These are phyloP conservation scores for Ophiognomonia clavigignenti-juglandacearum DNA, from an alignment of 2,329 filamentous ascomycete genomes.

Conservation along the genomic window DNA sequence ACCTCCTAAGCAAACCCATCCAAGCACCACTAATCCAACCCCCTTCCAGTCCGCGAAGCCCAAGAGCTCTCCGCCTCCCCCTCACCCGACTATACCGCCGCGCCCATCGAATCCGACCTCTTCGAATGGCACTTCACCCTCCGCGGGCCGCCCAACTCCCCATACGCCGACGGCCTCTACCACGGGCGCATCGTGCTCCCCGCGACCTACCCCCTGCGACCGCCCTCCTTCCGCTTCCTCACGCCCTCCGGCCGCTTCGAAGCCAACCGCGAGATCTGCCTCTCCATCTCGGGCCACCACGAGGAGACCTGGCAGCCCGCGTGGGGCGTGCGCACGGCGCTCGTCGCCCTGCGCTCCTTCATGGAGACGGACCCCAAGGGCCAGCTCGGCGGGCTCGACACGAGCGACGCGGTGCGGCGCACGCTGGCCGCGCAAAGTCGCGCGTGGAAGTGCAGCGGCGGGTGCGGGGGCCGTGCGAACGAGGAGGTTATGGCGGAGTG, in stretches of 20 bases:
- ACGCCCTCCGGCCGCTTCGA: conserved; percentile 92
- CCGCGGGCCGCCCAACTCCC: conserved; percentile 77
- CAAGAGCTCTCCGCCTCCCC: conserved; percentile 76
- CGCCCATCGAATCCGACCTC: conserved; percentile 81
- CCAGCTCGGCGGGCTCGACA: conserved; percentile 86
- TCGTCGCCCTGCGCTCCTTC: conserved; percentile 75
- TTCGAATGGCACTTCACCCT: conserved; percentile 99
- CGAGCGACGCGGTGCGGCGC: conserved; percentile 60
- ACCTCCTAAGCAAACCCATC: not conserved
- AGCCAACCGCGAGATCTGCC: conserved; percentile 92
- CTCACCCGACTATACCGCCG: conserved; percentile 79
- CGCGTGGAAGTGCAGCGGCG: conserved; percentile 62
- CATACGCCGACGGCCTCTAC: conserved; percentile 80
- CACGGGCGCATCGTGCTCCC: conserved; percentile 93
- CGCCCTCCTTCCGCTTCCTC: conserved; percentile 91
- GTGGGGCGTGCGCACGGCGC: conserved; percentile 89
- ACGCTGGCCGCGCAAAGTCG: conserved; percentile 64
- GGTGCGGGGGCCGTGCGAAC: conserved; percentile 69
- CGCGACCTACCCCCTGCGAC: conserved; percentile 82
- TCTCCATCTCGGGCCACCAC: conserved; percentile 90
- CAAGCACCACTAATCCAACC: conserved; percentile 16
- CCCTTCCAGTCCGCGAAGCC: conserved; percentile 73
- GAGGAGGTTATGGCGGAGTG: conserved; percentile 68
- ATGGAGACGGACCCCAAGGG: conserved; percentile 89
- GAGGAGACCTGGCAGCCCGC: conserved; percentile 99